Percentiles rank a stretch among this genome's conserved stretches.
These are phyloP conservation scores for Kokia cookei DNA, from an alignment of 441 rosid species.

Conservation along the genomic window DNA sequence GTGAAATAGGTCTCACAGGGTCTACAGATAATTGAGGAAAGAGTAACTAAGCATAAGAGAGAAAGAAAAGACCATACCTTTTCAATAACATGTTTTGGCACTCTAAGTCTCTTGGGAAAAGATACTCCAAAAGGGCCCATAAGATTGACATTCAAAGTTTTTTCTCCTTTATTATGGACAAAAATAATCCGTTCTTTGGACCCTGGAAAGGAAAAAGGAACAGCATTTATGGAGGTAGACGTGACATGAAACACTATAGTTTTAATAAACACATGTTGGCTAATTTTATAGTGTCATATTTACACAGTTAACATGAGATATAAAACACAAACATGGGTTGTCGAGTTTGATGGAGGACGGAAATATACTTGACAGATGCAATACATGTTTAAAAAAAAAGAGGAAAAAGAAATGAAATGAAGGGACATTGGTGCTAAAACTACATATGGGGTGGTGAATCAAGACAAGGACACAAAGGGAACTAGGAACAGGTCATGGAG, in stretches of 20 bases:
- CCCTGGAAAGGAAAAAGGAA: slow-evolving; percentile 25
- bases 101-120: background rate
- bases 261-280: background rate
- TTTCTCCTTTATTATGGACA: slow-evolving; percentile 61
- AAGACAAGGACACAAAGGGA: background rate
- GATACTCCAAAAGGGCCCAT: background rate
- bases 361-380: background rate
- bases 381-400: background rate
- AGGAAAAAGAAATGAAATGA: background rate
- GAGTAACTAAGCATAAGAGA: background rate
- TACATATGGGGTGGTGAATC: background rate
- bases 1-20: background rate
- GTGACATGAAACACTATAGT: background rate
- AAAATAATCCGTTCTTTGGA: slow-evolving; percentile 39
- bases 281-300: background rate
- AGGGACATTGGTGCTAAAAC: background rate
- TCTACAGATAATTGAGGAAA: background rate
- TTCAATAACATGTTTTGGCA: background rate
- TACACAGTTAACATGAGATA: background rate
- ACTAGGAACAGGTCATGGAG: background rate
- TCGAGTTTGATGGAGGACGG: background rate
- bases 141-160: slow-evolving; percentile 28
- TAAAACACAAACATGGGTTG: background rate
- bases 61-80: background rate
- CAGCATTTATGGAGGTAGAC: background rate